phyloP scores from a whole-genome alignment of 1,139 yeast genomes.

The Debaryomycetaceae sp. region DNA sequence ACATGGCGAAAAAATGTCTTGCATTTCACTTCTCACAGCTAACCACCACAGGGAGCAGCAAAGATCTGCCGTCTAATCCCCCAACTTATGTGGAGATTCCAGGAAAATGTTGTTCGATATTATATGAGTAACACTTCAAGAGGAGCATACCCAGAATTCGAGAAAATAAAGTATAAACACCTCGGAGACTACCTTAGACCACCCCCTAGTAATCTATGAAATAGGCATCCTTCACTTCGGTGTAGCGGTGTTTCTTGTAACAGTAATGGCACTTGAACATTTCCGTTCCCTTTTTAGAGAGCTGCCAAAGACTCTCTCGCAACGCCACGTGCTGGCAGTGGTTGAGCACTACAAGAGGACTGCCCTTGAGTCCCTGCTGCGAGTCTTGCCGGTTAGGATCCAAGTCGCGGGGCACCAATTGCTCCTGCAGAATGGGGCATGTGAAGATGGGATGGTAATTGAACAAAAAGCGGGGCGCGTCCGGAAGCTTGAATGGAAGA shows the following conservation, averaged over 20 bases:
- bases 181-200: not conserved
- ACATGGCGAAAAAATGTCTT: too few species aligned
- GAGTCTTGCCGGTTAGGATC: constrained; percentile 13
- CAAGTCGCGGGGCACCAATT: constrained; percentile 30
- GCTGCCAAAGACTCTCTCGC: constrained; percentile 34
- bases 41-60: too few species aligned
- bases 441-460: constrained; percentile 77
- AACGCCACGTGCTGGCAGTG: constrained; percentile 36
- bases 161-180: too few species aligned
- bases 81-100: too few species aligned
- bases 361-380: constrained; percentile 7
- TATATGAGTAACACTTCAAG: too few species aligned
- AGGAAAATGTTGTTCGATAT: too few species aligned
- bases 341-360: constrained; percentile 35
- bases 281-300: constrained; percentile 31
- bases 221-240: constrained; percentile 33
- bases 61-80: too few species aligned
- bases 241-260: constrained; percentile 33
- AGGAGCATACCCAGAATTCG: too few species aligned
- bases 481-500: constrained; percentile 35
- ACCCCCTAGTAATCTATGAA: constrained; percentile 21
- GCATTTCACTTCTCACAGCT: too few species aligned
- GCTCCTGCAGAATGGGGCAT: constrained; percentile 87
- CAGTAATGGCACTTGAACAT: constrained; percentile 39
- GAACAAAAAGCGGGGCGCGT: constrained; percentile 29